Evolutionary conservation across 495 filamentous ascomycete genomes (phyloP).

Genomic region (Hypomontagnella monticulosa): DNA sequence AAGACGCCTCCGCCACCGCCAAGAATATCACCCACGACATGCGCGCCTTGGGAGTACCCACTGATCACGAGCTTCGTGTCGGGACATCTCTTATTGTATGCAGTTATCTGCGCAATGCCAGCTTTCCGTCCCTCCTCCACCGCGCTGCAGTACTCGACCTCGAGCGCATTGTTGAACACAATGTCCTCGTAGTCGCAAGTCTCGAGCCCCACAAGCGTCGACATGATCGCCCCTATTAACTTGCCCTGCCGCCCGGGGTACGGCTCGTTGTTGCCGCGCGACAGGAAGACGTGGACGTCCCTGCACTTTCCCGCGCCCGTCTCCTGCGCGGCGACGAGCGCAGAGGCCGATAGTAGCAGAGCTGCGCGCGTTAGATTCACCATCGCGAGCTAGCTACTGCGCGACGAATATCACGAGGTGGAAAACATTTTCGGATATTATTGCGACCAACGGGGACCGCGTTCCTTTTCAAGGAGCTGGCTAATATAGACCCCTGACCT

Average conservation of each 20-base stretch:
- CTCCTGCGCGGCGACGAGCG: constrained; percentile 16
- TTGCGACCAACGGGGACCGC: background rate
- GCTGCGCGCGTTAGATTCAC: background rate
- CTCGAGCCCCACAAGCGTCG: constrained; percentile 13
- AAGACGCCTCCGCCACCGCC: constrained; percentile 38
- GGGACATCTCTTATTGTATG: constrained; percentile 39
- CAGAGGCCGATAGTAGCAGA: background rate
- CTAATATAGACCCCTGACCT: background rate
- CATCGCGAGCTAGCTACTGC: constrained; percentile 4
- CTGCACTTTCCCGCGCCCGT: constrained; percentile 30
- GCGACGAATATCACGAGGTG: background rate
- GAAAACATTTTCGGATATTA: background rate
- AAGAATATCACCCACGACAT: constrained; percentile 35
- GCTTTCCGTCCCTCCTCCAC: constrained; percentile 33
- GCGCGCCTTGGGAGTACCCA: constrained; percentile 46
- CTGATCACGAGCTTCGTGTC: constrained; percentile 39
- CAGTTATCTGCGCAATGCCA: constrained; percentile 33
- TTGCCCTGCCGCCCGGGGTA: constrained; percentile 43
- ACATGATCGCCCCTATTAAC: constrained; percentile 35
- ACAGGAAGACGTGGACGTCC: constrained; percentile 43
- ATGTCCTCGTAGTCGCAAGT: constrained; percentile 48
- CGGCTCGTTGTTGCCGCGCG: constrained; percentile 44
- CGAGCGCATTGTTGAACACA: constrained; percentile 28
- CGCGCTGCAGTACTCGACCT: constrained; percentile 37
- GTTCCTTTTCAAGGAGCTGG: constrained; percentile 1